Conservation (phyloP, 2,329 filamentous ascomycete genomes). For the Chrysosporium queenslandicum region DNA sequence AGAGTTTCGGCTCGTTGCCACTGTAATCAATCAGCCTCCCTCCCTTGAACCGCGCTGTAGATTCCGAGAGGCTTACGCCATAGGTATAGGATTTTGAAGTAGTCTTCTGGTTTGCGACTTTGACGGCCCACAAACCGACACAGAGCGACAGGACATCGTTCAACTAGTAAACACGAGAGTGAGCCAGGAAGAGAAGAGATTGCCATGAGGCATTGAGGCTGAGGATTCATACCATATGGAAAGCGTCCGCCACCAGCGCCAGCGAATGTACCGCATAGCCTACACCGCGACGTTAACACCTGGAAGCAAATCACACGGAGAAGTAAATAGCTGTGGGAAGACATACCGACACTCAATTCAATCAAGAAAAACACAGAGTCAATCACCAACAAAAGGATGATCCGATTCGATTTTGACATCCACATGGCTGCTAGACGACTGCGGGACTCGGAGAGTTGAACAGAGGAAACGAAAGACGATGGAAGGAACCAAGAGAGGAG, state of each 20-base stretch:
- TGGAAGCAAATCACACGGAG: neutral
- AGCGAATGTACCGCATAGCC: slow-evolving; percentile 81
- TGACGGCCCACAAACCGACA: slow-evolving; percentile 92
- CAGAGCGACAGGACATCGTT: slow-evolving; percentile 94
- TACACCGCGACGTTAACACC: slow-evolving; percentile 19
- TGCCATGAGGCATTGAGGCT: neutral
- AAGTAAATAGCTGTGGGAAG: neutral
- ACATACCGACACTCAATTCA: slow-evolving; percentile 63
- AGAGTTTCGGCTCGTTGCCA: slow-evolving; percentile 97
- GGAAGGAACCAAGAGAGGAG: neutral
- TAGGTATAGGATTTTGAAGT: slow-evolving; percentile 87
- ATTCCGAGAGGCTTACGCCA: slow-evolving; percentile 49
- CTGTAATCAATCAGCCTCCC: slow-evolving; percentile 36
- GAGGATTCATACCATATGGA: slow-evolving; percentile 68
- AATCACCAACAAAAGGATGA: slow-evolving; percentile 84
- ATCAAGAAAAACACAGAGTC: slow-evolving; percentile 83
- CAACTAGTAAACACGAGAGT: slow-evolving; percentile 44
- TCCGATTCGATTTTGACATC: slow-evolving; percentile 85
- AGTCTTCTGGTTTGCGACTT: slow-evolving; percentile 70
- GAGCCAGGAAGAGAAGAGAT: neutral
- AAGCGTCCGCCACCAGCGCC: slow-evolving; percentile 89
- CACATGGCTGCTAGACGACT: slow-evolving; percentile 47
- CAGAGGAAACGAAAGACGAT: neutral
- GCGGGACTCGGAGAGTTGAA: neutral
- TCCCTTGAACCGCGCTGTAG: neutral